These are phyloP conservation scores for Paraconiothyrium brasiliense DNA, from an alignment of 2,329 filamentous ascomycete genomes.

Conservation along the genomic window DNA sequence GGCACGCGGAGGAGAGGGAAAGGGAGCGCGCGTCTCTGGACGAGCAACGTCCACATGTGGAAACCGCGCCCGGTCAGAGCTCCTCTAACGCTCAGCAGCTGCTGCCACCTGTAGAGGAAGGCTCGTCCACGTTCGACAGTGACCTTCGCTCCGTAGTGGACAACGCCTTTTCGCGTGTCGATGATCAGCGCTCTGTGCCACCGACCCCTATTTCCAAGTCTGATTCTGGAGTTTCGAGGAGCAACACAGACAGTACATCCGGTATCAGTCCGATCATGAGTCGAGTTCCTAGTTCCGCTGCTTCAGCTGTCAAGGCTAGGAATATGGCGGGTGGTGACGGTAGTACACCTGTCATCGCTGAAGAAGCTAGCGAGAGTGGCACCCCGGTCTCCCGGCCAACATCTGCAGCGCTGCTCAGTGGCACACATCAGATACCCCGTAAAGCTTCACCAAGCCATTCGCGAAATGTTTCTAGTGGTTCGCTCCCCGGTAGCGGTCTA, in stretches of 20 bases:
- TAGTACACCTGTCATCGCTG: constrained; percentile 64
- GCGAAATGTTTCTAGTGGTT: constrained; percentile 50
- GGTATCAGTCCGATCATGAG: constrained; percentile 73
- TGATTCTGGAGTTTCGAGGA: constrained; percentile 61
- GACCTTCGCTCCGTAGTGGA: constrained; percentile 64
- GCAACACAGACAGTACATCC: constrained; percentile 70
- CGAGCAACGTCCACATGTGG: constrained; percentile 65
- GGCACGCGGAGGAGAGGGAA: constrained; percentile 72
- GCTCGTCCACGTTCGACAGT: constrained; percentile 36
- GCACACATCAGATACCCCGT: constrained; percentile 38
- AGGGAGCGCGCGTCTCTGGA: constrained; percentile 66
- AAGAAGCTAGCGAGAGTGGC: constrained; percentile 58
- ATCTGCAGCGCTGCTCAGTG: constrained; percentile 39
- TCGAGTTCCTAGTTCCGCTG: constrained; percentile 59
- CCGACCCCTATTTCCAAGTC: constrained; percentile 60
- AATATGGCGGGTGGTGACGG: constrained; percentile 51
- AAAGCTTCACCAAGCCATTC: constrained; percentile 53
- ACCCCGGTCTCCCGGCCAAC: constrained; percentile 48
- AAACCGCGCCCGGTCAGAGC: constrained; percentile 35
- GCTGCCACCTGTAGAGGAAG: constrained; percentile 30
- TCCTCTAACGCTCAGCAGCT: constrained; percentile 11
- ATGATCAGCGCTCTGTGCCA: constrained; percentile 63
- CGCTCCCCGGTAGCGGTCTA: constrained; percentile 61
- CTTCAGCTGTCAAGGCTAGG: constrained; percentile 49
- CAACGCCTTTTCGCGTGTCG: constrained; percentile 69